phyloP scores from a whole-genome alignment of 495 filamentous ascomycete species.

The Daldinia bambusicola region DNA sequence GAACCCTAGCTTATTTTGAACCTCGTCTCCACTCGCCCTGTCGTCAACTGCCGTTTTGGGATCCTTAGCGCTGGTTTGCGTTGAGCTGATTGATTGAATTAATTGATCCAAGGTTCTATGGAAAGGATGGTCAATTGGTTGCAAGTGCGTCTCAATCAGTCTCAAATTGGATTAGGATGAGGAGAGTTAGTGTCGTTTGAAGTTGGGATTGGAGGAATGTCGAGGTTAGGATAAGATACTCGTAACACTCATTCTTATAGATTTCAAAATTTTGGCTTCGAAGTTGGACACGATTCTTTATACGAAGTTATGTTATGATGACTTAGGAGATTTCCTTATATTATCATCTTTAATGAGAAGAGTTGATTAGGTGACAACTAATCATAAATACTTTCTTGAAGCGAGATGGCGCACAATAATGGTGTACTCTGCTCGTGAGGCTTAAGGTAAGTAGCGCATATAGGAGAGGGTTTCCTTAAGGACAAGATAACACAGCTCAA shows the following conservation, averaged over 20 bases:
- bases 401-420: no score
- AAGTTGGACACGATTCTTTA: no score
- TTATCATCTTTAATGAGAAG: no score
- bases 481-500: background rate
- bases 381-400: no score
- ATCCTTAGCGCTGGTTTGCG: background rate
- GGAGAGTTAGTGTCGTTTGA: background rate
- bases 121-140: background rate
- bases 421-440: no score
- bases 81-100: slow-evolving; percentile 16
- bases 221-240: background rate
- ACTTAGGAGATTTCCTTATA: no score
- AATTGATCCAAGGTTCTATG: background rate
- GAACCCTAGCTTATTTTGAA: slow-evolving; percentile 16
- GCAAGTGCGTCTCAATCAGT: background rate
- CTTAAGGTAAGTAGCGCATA: no score
- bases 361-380: no score
- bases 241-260: no score
- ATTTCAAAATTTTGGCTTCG: no score
- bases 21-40: slow-evolving; percentile 18
- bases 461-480: no score
- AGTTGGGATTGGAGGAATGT: background rate
- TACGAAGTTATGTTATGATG: no score
- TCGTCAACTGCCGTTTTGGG: slow-evolving; percentile 26
- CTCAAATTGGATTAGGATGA: background rate